Percentiles rank a stretch among this genome's conserved stretches.
Conservation (phyloP, 164 flowering plant species). For the Taxillus chinensis region DNA sequence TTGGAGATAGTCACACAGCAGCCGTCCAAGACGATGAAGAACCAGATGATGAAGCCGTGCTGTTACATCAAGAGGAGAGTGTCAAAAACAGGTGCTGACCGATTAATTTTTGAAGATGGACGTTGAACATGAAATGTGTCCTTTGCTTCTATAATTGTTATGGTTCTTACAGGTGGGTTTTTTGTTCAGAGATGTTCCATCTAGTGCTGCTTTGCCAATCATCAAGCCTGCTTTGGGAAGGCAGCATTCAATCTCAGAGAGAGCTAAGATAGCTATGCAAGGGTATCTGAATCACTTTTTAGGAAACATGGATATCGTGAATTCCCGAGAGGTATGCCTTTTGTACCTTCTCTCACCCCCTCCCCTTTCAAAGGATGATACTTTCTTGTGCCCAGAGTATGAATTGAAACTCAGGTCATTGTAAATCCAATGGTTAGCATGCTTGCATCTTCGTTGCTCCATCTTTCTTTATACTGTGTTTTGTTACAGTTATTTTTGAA, state of each 20-base stretch:
- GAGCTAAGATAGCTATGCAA: conserved; percentile 92
- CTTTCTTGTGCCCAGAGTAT: too few species aligned
- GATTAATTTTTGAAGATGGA: conserved; percentile 7
- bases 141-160: conserved; percentile 18
- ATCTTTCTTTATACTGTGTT: neutral
- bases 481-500: neutral
- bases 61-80: conserved; percentile 61
- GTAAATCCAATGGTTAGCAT: too few species aligned
- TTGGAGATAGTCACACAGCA: conserved; percentile 64
- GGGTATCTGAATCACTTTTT: conserved; percentile 86
- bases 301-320: conserved; percentile 83
- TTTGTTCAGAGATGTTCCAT: conserved; percentile 89
- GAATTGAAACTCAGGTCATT: too few species aligned
- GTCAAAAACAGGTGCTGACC: conserved; percentile 59
- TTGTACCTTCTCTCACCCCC: too few species aligned
- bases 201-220: conserved; percentile 87
- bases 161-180: conserved; percentile 25
- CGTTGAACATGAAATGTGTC: conserved; percentile 1
- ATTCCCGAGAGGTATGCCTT: conserved; percentile 71
- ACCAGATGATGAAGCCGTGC: conserved; percentile 61
- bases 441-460: neutral
- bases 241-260: conserved; percentile 83
- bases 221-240: conserved; percentile 86
- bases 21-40: conserved; percentile 82
- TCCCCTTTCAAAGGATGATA: too few species aligned